phyloP scores from a whole-genome alignment of 1,139 yeast genomes.

The Hanseniaspora uvarum region DNA sequence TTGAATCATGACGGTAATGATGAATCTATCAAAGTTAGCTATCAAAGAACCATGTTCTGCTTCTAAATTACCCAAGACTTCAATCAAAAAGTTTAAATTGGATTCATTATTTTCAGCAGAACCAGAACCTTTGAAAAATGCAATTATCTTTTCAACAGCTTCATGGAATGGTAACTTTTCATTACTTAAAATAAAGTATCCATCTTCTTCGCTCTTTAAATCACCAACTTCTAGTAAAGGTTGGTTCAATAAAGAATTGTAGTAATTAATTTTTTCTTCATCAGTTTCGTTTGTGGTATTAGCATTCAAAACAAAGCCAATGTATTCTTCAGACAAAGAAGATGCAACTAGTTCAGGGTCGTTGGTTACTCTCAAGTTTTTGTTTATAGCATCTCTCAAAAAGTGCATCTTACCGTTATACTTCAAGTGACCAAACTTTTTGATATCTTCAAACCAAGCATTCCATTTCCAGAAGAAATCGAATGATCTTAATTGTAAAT shows the following conservation, averaged over 20 bases:
- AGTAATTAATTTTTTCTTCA: conserved; percentile 32
- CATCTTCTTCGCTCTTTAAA: conserved; percentile 21
- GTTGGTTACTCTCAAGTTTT: conserved; percentile 69
- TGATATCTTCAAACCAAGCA: conserved; percentile 65
- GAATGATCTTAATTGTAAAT: conserved; percentile 85
- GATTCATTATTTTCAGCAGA: conserved; percentile 23
- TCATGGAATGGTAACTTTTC: conserved; percentile 31
- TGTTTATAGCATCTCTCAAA: conserved; percentile 67
- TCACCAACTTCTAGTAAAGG: conserved; percentile 26
- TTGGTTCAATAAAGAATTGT: conserved; percentile 30
- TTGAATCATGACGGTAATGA: conserved; percentile 56
- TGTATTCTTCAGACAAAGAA: conserved; percentile 57
- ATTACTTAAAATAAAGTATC: conserved; percentile 30
- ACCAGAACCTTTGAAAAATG: conserved; percentile 32
- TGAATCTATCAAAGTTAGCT: conserved; percentile 39
- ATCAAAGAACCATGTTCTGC: conserved; percentile 27
- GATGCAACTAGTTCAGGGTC: conserved; percentile 58
- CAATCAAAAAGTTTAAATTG: conserved; percentile 29
- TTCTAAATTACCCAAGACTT: conserved; percentile 32
- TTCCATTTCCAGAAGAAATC: conserved; percentile 98
- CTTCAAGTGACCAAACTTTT: conserved; percentile 29
- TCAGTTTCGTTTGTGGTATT: conserved; percentile 40
- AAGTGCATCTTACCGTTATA: conserved; percentile 70
- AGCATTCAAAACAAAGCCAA: conserved; percentile 46
- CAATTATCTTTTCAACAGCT: conserved; percentile 30